Percentiles rank a stretch among this genome's conserved stretches.
Conservation (phyloP, 805 yeast genomes). For the Clavispora phyllophila region DNA sequence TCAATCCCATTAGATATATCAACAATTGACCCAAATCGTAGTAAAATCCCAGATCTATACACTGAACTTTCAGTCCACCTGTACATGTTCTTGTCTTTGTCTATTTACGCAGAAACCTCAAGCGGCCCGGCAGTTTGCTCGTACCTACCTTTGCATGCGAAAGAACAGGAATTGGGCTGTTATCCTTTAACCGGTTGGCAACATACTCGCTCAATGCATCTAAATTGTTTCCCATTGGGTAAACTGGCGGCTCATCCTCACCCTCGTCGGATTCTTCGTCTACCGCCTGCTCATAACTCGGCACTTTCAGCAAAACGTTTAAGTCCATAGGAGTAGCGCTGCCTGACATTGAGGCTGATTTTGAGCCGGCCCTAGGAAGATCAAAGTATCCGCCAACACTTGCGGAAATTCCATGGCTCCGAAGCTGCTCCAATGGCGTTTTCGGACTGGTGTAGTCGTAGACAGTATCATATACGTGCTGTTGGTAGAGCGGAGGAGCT, state of each 20-base stretch:
- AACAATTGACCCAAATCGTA: too few relatives aligned
- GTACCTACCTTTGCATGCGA: neutral
- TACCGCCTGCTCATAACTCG: constrained; percentile 36
- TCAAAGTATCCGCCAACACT: constrained; percentile 30
- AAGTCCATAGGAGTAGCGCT: constrained; percentile 20
- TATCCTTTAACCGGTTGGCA: neutral
- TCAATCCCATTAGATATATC: too few relatives aligned
- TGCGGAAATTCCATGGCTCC: constrained; percentile 12
- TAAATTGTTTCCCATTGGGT: constrained; percentile 2
- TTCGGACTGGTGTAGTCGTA: constrained; percentile 32
- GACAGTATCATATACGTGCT: constrained; percentile 32
- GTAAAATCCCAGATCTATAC: too few relatives aligned
- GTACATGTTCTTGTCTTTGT: too few relatives aligned
- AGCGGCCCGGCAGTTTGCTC: neutral
- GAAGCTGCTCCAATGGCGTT: constrained; percentile 35
- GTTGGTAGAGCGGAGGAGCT: constrained; percentile 43
- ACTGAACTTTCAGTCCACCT: too few relatives aligned
- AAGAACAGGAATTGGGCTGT: neutral
- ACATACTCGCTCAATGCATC: neutral
- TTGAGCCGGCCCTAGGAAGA: constrained; percentile 15
- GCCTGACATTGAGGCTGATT: constrained; percentile 6
- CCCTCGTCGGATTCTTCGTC: constrained; percentile 31
- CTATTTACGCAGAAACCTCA: neutral
- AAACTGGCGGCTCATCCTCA: constrained; percentile 15
- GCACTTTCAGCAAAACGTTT: constrained; percentile 25